Evolutionary conservation across 2,329 filamentous ascomycete species (phyloP).

Genomic region (Diaporthe sp.): DNA sequence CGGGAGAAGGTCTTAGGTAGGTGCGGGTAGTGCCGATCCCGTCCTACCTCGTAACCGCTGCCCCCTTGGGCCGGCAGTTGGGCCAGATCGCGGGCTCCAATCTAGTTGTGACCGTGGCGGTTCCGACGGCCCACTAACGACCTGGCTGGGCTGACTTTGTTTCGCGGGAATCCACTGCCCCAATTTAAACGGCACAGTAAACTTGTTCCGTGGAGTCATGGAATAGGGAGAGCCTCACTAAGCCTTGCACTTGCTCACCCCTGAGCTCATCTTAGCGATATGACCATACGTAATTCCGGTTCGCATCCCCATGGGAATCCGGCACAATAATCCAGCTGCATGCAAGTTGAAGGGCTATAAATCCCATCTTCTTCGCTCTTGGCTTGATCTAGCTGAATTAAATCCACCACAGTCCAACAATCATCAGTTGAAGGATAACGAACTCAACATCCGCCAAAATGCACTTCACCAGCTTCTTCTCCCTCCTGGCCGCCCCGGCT

Average conservation of each 20-base stretch:
- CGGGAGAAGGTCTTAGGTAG: conserved; percentile 14
- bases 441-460: conserved; percentile 19
- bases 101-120: conserved; percentile 20
- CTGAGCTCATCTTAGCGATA: conserved; percentile 32
- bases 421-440: background rate
- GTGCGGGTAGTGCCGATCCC: conserved; percentile 29
- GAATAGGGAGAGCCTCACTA: conserved; percentile 13
- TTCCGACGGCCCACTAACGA: conserved; percentile 13
- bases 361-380: background rate
- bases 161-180: conserved; percentile 31
- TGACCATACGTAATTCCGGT: conserved; percentile 14
- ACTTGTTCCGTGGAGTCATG: conserved; percentile 23
- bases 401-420: background rate
- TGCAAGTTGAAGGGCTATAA: background rate
- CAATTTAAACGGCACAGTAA: conserved; percentile 37
- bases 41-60: conserved; percentile 6
- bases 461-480: conserved; percentile 36
- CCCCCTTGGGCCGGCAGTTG: conserved; percentile 19
- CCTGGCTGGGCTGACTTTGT: conserved; percentile 25
- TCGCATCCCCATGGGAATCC: background rate
- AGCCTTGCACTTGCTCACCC: background rate
- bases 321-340: background rate
- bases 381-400: background rate
- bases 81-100: conserved; percentile 26
- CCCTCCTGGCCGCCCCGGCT: conserved; percentile 33